Conservation (phyloP, 257 asterid genomes). For the Jaltomata sinuosa region DNA sequence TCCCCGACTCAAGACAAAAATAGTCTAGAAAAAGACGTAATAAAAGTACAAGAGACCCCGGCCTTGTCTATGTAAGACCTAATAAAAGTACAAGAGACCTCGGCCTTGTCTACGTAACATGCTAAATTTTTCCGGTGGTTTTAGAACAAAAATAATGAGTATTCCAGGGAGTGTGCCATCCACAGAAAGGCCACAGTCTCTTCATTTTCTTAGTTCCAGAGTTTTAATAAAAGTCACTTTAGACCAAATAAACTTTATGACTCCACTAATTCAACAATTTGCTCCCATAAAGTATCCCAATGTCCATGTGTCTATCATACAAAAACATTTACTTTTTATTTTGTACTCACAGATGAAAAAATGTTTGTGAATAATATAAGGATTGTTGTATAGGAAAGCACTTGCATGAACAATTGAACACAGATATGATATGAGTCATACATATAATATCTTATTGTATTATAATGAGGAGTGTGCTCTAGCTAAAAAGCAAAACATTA, state of each 20-base stretch:
- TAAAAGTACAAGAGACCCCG: too few species aligned
- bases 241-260: not conserved
- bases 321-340: too few species aligned
- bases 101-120: too few species aligned
- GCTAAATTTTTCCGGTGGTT: not conserved
- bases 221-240: not conserved
- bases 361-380: not conserved
- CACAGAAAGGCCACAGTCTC: not conserved
- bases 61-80: too few species aligned
- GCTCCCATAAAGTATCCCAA: not conserved
- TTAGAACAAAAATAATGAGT: not conserved
- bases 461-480: not conserved
- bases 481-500: too few species aligned
- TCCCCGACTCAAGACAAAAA: too few species aligned
- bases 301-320: not conserved
- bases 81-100: too few species aligned
- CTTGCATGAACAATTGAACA: not conserved
- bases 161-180: constrained; percentile 32
- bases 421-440: not conserved
- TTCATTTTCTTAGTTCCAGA: not conserved
- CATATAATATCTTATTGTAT: not conserved
- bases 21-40: too few species aligned
- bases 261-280: not conserved
- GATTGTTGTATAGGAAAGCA: not conserved
- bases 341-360: not conserved